Conservation (phyloP, 352 stramenopile genomes). For the Phytophthora pinifolia region DNA sequence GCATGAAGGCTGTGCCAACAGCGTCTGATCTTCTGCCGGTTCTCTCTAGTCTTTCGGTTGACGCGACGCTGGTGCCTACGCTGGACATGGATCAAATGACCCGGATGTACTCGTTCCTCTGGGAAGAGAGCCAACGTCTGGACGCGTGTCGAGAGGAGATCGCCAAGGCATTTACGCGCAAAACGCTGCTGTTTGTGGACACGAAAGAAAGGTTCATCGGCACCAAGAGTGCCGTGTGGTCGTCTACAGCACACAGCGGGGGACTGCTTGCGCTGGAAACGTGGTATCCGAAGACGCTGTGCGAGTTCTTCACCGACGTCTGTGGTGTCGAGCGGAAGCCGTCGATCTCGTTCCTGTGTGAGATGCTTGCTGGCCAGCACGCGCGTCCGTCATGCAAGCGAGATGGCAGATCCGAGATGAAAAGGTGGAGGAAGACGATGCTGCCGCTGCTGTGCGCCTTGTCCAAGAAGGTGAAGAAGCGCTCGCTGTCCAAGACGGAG, state of each 20-base stretch:
- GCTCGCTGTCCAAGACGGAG: slow-evolving; percentile 39
- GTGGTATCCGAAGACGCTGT: slow-evolving; percentile 53
- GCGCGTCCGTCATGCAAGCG: background rate
- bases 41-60: slow-evolving; percentile 32
- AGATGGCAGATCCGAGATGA: slow-evolving; percentile 14
- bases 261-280: slow-evolving; percentile 41
- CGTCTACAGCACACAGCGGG: slow-evolving; percentile 32
- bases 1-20: slow-evolving; percentile 42
- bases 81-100: slow-evolving; percentile 29
- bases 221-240: slow-evolving; percentile 46
- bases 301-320: slow-evolving; percentile 64
- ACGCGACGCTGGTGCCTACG: slow-evolving; percentile 8
- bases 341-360: slow-evolving; percentile 46
- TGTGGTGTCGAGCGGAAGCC: slow-evolving; percentile 68
- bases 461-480: slow-evolving; percentile 47
- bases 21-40: slow-evolving; percentile 46
- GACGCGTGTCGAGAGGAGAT: slow-evolving; percentile 21
- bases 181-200: slow-evolving; percentile 30
- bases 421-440: slow-evolving; percentile 39
- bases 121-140: slow-evolving; percentile 37
- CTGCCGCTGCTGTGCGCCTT: slow-evolving; percentile 45
- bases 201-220: slow-evolving; percentile 24
- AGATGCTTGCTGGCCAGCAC: slow-evolving; percentile 27
- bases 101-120: slow-evolving; percentile 45
- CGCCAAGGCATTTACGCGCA: slow-evolving; percentile 26